Conservation (phyloP, 2,329 filamentous ascomycete genomes). For the Botrytis elliptica region DNA sequence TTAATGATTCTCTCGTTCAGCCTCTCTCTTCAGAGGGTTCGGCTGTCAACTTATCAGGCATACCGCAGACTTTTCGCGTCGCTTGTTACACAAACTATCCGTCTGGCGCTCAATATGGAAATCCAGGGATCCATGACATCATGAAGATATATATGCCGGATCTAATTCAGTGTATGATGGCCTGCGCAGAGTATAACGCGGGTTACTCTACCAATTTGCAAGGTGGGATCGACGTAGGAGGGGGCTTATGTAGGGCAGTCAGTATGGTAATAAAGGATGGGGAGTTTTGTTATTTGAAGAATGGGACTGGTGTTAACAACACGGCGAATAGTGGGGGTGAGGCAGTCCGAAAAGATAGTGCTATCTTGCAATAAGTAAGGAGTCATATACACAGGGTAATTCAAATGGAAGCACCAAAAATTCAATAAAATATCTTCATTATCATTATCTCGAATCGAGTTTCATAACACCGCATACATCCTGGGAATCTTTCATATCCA, state of each 20-base stretch:
- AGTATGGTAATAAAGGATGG: constrained; percentile 13
- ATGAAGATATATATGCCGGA: constrained; percentile 20
- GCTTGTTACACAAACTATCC: constrained; percentile 21
- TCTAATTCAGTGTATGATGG: constrained; percentile 11
- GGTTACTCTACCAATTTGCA: neutral
- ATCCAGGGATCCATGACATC: constrained; percentile 18
- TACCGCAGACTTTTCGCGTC: constrained; percentile 14
- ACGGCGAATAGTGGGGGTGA: constrained; percentile 6
- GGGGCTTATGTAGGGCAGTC: constrained; percentile 17
- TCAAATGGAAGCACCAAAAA: neutral
- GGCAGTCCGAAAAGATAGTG: constrained; percentile 18
- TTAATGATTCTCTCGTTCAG: neutral
- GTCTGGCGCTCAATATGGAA: constrained; percentile 8
- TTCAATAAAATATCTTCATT: neutral
- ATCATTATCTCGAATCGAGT: constrained; percentile 8
- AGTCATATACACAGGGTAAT: neutral
- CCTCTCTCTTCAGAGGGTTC: neutral
- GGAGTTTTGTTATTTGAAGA: constrained; percentile 23
- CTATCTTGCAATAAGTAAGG: constrained; percentile 12
- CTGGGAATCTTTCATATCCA: neutral
- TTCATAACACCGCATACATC: neutral
- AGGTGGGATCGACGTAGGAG: neutral
- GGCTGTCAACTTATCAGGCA: neutral
- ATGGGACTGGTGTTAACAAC: constrained; percentile 22
- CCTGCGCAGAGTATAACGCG: constrained; percentile 21